Conservation (phyloP, 108 stramenopile genomes). For the Tribonema minus region DNA sequence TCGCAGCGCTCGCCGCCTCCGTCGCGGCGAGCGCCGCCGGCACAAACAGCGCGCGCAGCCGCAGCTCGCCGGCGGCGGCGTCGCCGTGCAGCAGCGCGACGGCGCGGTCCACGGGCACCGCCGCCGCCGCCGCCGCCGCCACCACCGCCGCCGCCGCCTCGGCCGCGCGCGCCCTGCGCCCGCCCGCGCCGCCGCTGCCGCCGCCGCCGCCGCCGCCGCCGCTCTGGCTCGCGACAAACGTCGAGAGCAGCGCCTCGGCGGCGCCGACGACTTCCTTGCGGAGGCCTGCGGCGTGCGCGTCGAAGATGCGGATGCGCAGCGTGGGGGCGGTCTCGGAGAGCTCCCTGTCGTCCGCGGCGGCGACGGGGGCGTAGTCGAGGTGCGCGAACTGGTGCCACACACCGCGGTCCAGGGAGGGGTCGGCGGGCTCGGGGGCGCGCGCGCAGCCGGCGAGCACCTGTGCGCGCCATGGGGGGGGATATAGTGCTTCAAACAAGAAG, state of each 20-base stretch:
- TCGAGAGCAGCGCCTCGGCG: neutral
- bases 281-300: neutral
- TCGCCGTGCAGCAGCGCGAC: neutral
- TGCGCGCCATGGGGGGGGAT: no score
- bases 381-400: constrained; percentile 15
- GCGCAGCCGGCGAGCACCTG: neutral
- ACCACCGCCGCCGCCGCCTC: neutral
- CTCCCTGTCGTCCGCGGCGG: neutral
- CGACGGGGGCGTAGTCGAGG: constrained; percentile 2
- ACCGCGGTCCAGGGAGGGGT: neutral
- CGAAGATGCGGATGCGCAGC: neutral
- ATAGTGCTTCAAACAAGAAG: no score
- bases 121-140: neutral
- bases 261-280: neutral
- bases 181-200: neutral
- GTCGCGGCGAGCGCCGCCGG: neutral
- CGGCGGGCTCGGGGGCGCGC: neutral
- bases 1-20: neutral
- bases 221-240: neutral
- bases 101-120: neutral
- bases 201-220: neutral
- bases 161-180: neutral
- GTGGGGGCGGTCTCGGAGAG: constrained; percentile 5
- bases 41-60: constrained; percentile 8
- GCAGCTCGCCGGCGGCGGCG: constrained; percentile 3